These are phyloP conservation scores for Apiotrichum laibachii DNA, from an alignment of 1,284 basidiomycete species.

Conservation along the genomic window DNA sequence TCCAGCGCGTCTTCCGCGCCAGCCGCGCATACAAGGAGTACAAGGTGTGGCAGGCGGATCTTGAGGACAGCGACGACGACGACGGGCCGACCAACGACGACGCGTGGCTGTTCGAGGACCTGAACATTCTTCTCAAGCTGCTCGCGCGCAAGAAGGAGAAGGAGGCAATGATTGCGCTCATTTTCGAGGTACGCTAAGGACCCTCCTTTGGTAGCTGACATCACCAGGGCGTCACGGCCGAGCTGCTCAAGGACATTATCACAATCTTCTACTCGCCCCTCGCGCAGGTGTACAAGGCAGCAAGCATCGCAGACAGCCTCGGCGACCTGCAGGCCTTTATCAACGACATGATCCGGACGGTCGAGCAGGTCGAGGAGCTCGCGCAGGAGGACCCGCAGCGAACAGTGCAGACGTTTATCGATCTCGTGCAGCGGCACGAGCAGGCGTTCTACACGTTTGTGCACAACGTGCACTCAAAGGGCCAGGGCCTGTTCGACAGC, in stretches of 20 bases:
- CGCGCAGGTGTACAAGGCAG: conserved; percentile 97
- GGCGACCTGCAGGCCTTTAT: conserved; percentile 91
- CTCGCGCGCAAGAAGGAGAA: conserved; percentile 80
- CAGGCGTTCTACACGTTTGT: conserved; percentile 95
- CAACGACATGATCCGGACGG: conserved; percentile 91
- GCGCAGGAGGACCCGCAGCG: conserved; percentile 76
- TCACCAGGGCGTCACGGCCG: conserved; percentile 83
- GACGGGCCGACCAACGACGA: conserved; percentile 88
- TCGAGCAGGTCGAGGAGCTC: conserved; percentile 83
- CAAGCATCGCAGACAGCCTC: conserved; percentile 92
- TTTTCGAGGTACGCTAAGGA: conserved; percentile 73
- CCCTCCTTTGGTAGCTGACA: not conserved
- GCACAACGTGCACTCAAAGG: conserved; percentile 97
- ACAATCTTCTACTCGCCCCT: conserved; percentile 98
- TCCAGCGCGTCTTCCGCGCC: conserved; percentile 72
- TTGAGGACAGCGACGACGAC: conserved; percentile 84
- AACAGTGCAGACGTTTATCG: conserved; percentile 91
- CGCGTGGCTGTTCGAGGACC: conserved; percentile 90
- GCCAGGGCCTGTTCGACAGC: conserved; percentile 86
- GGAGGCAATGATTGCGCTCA: conserved; percentile 86
- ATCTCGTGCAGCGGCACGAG: conserved; percentile 90
- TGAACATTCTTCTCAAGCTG: conserved; percentile 72
- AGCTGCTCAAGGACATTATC: conserved; percentile 95
- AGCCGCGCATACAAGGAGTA: conserved; percentile 75
- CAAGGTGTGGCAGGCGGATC: conserved; percentile 59